A percentile compares a stretch with the other conserved stretches of the same genome.
Conservation (phyloP, 2,329 filamentous ascomycete species). For the Phaeosphaeria sp. region DNA sequence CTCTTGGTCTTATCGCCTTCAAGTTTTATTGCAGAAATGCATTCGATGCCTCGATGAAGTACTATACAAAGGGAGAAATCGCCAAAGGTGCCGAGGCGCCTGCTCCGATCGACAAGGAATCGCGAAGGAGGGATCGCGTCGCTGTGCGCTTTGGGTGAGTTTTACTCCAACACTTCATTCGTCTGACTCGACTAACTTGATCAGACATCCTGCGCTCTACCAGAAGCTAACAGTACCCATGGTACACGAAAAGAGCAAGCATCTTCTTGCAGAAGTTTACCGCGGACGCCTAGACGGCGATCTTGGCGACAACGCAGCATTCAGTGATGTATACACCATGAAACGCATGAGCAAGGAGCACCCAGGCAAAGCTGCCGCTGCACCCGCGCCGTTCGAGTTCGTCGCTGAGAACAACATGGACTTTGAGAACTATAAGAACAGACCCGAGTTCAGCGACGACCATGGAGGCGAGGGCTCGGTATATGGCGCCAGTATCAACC, state of each 20-base stretch:
- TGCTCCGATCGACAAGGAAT: constrained; percentile 51
- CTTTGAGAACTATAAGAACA: constrained; percentile 90
- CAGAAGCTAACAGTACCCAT: constrained; percentile 90
- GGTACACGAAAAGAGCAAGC: constrained; percentile 90
- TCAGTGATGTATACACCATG: constrained; percentile 82
- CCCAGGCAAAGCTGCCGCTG: constrained; percentile 59
- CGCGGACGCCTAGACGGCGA: constrained; percentile 76
- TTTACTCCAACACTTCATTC: neutral
- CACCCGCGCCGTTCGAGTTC: constrained; percentile 75
- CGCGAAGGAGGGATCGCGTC: constrained; percentile 67
- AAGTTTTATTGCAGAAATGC: constrained; percentile 80
- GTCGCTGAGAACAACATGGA: constrained; percentile 87
- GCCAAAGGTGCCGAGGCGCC: constrained; percentile 57
- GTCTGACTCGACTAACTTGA: neutral
- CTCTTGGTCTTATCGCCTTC: constrained; percentile 79
- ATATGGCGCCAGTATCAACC: constrained; percentile 63
- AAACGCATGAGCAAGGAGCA: constrained; percentile 73
- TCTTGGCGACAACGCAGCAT: constrained; percentile 65
- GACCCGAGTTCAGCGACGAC: constrained; percentile 84
- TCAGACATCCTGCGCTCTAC: constrained; percentile 83
- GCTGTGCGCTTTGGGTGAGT: constrained; percentile 71
- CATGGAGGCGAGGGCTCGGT: constrained; percentile 74
- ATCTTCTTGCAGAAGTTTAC: constrained; percentile 85
- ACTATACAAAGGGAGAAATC: constrained; percentile 71
- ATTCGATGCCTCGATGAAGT: constrained; percentile 83